Evolutionary conservation across 805 yeast species (phyloP), one percentile per base, ranked within the genome.

Genomic region (Hanseniaspora valbyensis): DNA sequence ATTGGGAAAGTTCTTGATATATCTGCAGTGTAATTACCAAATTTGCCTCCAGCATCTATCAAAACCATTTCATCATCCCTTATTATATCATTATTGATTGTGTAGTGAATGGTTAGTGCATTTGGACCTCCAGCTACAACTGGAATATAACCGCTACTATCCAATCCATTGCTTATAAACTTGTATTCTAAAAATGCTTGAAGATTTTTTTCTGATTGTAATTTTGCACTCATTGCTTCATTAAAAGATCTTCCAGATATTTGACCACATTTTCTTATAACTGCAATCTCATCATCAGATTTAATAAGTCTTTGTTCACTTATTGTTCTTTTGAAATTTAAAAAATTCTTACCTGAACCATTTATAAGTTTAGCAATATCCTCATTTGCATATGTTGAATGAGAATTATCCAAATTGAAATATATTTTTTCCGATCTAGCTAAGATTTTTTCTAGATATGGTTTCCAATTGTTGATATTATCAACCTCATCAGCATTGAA

Each of bases 1-100:
- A 80, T 81, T 4, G 98, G 98, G 96, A 97, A 92, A 0, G 96
- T 83, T 55, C 99, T 74, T 2, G 97, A 89, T 42, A 92, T 92
- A 65, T 92, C 99, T 1, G 96, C 81, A 61, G 95, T 81, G 65
- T 92, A 92, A 1, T 96, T 96, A 37, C 97, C 98, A 39, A 82
- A 64, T 44, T 83, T 75, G 4, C 97, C 99, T 1, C 95, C 94
- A 3, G 97, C 97, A 65, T 92, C 99, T 2, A 92, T 88, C 26
- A 92, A 75, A 7, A 88, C 95, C 71, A 85, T 67, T 55, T 90
- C 96, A 55, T 80, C 87, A 39, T 76, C 74, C 52, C 75, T 75
- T 54, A 92, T 72, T 12, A 83, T 65, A 60, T 86, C 95, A 64
- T 92, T 95, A 60, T 92, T 92, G 53, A 95, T 71, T 0, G 95